Base-by-base conservation (phyloP, 352 stramenopile genomes). In the Globisporangium heterothallicum region DNA sequence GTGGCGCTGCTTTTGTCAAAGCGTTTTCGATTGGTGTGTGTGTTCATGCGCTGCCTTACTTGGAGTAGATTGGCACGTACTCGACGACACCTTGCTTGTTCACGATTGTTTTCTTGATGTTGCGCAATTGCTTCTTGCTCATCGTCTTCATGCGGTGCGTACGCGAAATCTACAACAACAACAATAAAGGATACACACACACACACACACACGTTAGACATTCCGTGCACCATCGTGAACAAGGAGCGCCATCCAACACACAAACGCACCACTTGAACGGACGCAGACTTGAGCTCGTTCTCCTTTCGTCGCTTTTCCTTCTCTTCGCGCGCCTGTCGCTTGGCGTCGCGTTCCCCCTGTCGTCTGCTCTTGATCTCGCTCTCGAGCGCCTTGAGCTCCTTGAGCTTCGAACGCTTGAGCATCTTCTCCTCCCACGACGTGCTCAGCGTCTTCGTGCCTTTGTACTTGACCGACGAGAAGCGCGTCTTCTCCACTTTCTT, bases 71-170 rank as follows among this genome's bases (percentile, higher is more conserved):
- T 0, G 78, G 76, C 49, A 92, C 82, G 66, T 94, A 93, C 61
- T 94, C 83, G 59, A 96, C 83, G 52, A 94, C 81, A 44, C 86
- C 86, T 53, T 94, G 83, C 66, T 94, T 94, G 84, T 94, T 93
- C 45, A 96, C 78, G 46, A 92, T 88, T 22, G 86, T 94, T 79
- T 96, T 96, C 67, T 90, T 89, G 59, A 96, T 85, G 55, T 94
- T 90, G 57, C 84, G 84, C 61, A 96, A 64, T 65, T 96, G 86
- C 68, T 96, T 96, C 81, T 96, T 96, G 77, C 84, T 94, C 86
- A 96, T 96, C 18, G 75, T 85, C 80, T 96, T 96, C 63, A 96
- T 66, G 38, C 84, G 71, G 70, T 92, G 74, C 59, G 84, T 88
- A 62, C 85, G 76, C 27, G 78, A 89, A 49, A 96, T 92, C 78